Evolutionary conservation across 805 yeast genomes (phyloP).

Genomic region (Candida sonorensis): DNA sequence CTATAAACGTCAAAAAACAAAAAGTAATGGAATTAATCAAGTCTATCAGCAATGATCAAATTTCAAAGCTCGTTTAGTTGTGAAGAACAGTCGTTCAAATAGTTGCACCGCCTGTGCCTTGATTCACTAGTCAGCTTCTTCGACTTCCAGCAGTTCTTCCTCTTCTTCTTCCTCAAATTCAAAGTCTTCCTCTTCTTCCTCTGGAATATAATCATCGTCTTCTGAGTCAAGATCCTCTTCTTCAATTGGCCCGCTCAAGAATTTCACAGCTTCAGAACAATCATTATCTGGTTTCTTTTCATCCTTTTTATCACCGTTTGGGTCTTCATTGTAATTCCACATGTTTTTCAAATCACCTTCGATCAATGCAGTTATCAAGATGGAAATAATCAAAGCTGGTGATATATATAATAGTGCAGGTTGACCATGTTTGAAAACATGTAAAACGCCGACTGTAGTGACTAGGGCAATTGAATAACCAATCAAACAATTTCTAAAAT

Average conservation of each 20-base stretch:
- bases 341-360: constrained; percentile 36
- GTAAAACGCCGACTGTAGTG: constrained; percentile 34
- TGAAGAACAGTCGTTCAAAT: too few species aligned
- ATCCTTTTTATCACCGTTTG: constrained; percentile 7
- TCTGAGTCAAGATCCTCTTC: constrained; percentile 21
- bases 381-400: constrained; percentile 36
- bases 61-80: too few species aligned
- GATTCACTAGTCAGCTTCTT: too few species aligned
- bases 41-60: too few species aligned
- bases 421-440: constrained; percentile 41
- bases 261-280: constrained; percentile 19
- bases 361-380: constrained; percentile 27
- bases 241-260: constrained; percentile 15
- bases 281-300: constrained; percentile 9
- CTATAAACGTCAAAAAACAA: too few species aligned
- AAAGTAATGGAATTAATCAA: too few species aligned
- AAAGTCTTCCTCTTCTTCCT: constrained; percentile 3
- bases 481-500: constrained; percentile 38
- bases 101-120: too few species aligned
- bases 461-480: constrained; percentile 43
- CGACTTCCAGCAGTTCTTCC: too few species aligned
- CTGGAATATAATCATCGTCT: constrained; percentile 15
- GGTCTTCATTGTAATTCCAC: constrained; percentile 33
- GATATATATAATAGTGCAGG: constrained; percentile 64
- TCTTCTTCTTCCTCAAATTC: constrained; percentile 1